Conservation (phyloP, 148 eudicot species). For the Vaccinium corymbosum region DNA sequence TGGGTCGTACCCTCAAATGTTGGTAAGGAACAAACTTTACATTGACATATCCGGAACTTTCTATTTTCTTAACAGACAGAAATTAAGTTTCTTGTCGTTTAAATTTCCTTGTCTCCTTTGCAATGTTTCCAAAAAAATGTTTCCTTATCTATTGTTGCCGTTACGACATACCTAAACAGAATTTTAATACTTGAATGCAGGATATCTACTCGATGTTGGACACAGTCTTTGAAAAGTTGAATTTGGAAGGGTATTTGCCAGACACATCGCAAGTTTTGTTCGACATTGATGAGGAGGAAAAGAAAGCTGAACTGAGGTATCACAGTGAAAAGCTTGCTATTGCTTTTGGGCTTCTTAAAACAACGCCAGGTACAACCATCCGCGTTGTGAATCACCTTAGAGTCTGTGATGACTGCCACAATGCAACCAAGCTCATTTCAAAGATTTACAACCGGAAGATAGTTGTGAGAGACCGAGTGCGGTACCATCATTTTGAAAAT, state of each 20-base stretch:
- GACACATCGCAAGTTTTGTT: constrained; percentile 29
- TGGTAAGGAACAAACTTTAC: constrained; percentile 4
- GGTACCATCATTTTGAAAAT: constrained; percentile 31
- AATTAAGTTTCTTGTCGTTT: not conserved
- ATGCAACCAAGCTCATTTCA: constrained; percentile 30
- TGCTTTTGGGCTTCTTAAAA: constrained; percentile 35
- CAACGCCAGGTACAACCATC: constrained; percentile 27
- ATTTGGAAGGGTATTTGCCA: constrained; percentile 28
- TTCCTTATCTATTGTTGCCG: not conserved
- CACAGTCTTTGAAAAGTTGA: constrained; percentile 18
- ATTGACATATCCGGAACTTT: not conserved
- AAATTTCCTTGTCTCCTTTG: not conserved
- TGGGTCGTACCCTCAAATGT: constrained; percentile 26
- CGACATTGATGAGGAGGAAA: constrained; percentile 36
- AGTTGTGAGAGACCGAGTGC: constrained; percentile 29
- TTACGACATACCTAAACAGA: not conserved
- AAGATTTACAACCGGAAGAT: constrained; percentile 25
- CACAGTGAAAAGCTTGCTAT: constrained; percentile 48
- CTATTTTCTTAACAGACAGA: not conserved
- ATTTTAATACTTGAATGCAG: not conserved
- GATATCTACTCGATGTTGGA: constrained; percentile 31
- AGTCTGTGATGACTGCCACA: constrained; percentile 34
- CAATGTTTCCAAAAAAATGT: not conserved
- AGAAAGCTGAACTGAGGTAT: constrained; percentile 29
- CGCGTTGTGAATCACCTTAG: constrained; percentile 36